Evolutionary conservation across 768 basidiomycete species (phyloP), one percentile per base, ranked within the genome.

Genomic region (Steccherinum ochraceum): DNA sequence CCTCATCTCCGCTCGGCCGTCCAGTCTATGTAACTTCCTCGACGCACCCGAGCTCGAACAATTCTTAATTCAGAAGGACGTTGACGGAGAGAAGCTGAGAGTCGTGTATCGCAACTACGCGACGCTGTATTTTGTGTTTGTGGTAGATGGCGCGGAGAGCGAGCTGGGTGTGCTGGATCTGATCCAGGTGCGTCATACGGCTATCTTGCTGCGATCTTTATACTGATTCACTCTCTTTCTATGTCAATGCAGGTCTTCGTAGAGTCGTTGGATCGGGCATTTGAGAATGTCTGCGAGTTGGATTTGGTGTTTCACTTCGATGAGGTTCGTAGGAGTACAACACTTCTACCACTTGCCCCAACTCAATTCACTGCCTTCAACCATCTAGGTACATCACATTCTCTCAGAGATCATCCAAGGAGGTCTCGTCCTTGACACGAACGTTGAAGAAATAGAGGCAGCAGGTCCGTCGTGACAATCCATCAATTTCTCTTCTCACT

Each of bases 251-350:
- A 94, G 94, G 96, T 99, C 16, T 93, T 99, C 61, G 96, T 99
- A 52, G 96, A 99, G 72, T 86, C 91, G 2, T 76, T 99, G 27
- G 96, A 99, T 68, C 77, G 93, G 30, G 84, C 92, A 13, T 99
- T 98, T 64, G 93, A 96, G 73, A 98, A 97, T 61, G 96, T 99
- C 0, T 98, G 96, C 69, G 96, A 99, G 67, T 74, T 99, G 42
- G 96, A 99, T 67, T 77, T 99, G 12, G 94, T 99, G 46, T 99
- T 98, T 67, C 94, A 97, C 66, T 99, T 97, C 61, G 96, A 98
- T 66, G 93, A 98, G 77, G 94, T 91, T 58, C 25, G 77, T 57
- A 25, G 46, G 10, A 12, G 11, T 45, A 44, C 23, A 7, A 10
- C 42, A 24, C 40, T 27, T 11, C 25, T 35, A 4, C 23, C 24